Base-by-base conservation (phyloP, 2,329 filamentous ascomycete species). In the Clarireedia hainanense region DNA sequence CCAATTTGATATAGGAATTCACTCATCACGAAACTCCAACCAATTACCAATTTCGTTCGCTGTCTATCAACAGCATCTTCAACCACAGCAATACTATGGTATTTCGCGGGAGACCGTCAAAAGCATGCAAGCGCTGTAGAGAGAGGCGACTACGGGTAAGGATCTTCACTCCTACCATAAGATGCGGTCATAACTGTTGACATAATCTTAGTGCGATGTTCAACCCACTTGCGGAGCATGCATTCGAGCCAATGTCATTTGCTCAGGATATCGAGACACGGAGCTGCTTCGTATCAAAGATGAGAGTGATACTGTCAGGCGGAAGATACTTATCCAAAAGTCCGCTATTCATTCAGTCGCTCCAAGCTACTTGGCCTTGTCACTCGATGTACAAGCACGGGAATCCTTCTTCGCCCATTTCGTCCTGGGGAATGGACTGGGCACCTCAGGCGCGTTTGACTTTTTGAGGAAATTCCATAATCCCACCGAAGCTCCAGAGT, bases 81-180 rank as follows among this genome's bases (percentile, higher is more conserved):
- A n/a, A 24, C 37, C 40, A n/a, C 26, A n/a, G 15, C 24, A 23
- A 7, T 12, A 37, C 34, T 3, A 56, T 52, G 48, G 14, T 24
- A 20, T 56, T 56, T 23, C 34, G 57, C 36, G 57, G 60, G n/a
- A 58, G 51, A 23, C 56, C 36, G 10, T 63, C 58, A 10, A 61
- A 59, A 48, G 58, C 61, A 15, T 61, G 60, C 27, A 27, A 55
- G 39, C 50, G 60, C 52, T 64, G 62, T 42, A 58, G 61, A 53
- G 56, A 20, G 24, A 52, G 61, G 49, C 57, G 58, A 52, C 40
- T 62, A 5, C 61, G 56, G 47, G 58, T 54, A 54, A 24, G 30
- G 30, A 7, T 34, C 17, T 12, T 20, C 23, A 9, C 40, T 23
- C 40, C 17, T 17, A 23, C 17, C 15, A 12, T 20, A 9, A 43